phyloP scores from a whole-genome alignment of 345 rosid genomes.

The Draba incana region DNA sequence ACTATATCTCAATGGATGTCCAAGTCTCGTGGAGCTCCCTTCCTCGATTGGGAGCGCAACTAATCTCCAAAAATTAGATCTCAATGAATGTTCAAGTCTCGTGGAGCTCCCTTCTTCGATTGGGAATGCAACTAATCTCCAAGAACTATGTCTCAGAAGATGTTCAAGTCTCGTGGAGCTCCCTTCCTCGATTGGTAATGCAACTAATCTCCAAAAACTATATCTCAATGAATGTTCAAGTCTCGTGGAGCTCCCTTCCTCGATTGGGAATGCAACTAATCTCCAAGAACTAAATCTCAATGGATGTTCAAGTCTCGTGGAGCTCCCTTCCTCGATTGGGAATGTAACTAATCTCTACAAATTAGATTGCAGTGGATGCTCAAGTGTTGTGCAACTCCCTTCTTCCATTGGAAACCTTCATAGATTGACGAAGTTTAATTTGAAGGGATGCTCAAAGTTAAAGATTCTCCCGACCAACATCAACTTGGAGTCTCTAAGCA shows the following conservation, averaged over 20 bases:
- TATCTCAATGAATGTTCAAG: too few relatives aligned
- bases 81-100: not conserved
- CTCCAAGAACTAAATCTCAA: not conserved
- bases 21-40: not conserved
- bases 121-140: not conserved
- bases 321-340: not conserved
- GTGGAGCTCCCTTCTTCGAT: not conserved
- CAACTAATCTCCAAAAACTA: too few relatives aligned
- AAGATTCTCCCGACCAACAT: conserved; percentile 1
- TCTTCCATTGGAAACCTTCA: not conserved
- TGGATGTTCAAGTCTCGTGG: not conserved
- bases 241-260: not conserved
- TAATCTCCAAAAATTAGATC: not conserved
- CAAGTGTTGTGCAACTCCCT: not conserved
- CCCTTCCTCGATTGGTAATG: not conserved
- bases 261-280: not conserved
- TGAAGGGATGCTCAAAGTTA: not conserved
- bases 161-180: not conserved
- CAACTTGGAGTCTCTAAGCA: not conserved
- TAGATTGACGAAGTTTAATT: not conserved
- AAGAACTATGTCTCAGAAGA: not conserved
- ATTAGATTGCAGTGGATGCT: not conserved
- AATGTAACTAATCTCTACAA: not conserved
- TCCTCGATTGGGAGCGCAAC: not conserved
- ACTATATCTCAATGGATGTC: not conserved